These are phyloP conservation scores for Circinella umbellata DNA, from an alignment of 371 early-diverging fungal species.

Conservation along the genomic window DNA sequence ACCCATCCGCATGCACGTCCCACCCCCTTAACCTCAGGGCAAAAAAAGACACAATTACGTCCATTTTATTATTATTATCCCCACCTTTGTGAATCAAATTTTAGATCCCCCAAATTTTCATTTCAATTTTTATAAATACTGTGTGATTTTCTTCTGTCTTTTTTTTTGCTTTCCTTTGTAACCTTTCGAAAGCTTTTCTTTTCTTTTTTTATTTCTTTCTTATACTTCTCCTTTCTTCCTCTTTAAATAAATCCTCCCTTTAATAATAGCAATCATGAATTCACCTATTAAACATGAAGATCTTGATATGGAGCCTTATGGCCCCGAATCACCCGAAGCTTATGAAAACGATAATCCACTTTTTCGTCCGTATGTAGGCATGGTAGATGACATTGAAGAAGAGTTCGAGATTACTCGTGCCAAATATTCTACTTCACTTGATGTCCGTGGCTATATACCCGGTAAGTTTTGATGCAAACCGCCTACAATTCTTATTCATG, in stretches of 20 bases:
- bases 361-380: constrained; percentile 10
- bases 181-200: too few species aligned
- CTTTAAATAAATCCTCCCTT: background rate
- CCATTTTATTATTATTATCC: too few species aligned
- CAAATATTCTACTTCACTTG: constrained; percentile 69
- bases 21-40: constrained; percentile 14
- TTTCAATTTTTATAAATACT: constrained; percentile 5
- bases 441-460: constrained; percentile 71
- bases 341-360: constrained; percentile 14
- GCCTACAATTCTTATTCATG: background rate
- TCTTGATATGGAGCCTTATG: constrained; percentile 4
- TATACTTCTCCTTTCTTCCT: constrained; percentile 17
- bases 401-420: constrained; percentile 14
- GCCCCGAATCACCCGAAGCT: constrained; percentile 3
- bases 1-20: constrained; percentile 14
- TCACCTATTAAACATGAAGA: constrained; percentile 1
- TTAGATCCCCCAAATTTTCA: background rate
- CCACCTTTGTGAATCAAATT: background rate
- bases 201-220: constrained; percentile 12
- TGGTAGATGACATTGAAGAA: constrained; percentile 7
- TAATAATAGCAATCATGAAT: background rate
- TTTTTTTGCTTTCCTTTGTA: background rate
- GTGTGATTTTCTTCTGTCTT: background rate
- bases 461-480: constrained; percentile 38
- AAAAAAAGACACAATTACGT: constrained; percentile 3